phyloP scores from a whole-genome alignment of 768 basidiomycete species.

The Sarcomyxa edulis region DNA sequence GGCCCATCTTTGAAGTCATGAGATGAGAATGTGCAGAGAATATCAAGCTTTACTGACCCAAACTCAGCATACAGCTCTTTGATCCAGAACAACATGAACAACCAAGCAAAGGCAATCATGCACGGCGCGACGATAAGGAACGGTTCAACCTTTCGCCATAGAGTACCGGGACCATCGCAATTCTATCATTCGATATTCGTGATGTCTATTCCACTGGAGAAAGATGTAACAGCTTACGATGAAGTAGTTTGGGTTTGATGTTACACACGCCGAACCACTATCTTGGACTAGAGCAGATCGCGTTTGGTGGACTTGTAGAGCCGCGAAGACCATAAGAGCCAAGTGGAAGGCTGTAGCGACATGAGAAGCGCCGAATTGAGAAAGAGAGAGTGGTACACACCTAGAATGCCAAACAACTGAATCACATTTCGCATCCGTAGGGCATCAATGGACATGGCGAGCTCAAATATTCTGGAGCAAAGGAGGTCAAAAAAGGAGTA shows the following conservation, averaged over 20 bases:
- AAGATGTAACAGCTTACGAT: too few species aligned
- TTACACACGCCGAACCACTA: neutral
- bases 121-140: constrained; percentile 72
- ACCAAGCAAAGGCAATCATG: constrained; percentile 62
- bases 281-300: constrained; percentile 45
- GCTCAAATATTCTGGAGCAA: constrained; percentile 61
- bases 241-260: too few species aligned
- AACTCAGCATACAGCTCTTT: constrained; percentile 75
- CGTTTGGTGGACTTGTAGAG: constrained; percentile 78
- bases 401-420: constrained; percentile 67
- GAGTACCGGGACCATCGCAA: constrained; percentile 42
- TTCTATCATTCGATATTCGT: too few species aligned
- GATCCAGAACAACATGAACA: constrained; percentile 63
- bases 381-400: constrained; percentile 29
- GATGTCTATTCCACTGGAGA: too few species aligned
- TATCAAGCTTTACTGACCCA: constrained; percentile 49
- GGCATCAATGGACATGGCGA: constrained; percentile 82
- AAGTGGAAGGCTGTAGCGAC: constrained; percentile 58
- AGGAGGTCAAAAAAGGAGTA: too few species aligned
- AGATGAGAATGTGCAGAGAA: neutral
- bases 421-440: constrained; percentile 73
- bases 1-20: constrained; percentile 59
- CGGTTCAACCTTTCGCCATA: constrained; percentile 57
- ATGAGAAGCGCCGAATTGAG: constrained; percentile 1
- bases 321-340: constrained; percentile 68